A percentile compares a stretch with the other conserved stretches of the same genome.
Evolutionary conservation across 768 basidiomycete species (phyloP).

Genomic region (Paxillus involutus): DNA sequence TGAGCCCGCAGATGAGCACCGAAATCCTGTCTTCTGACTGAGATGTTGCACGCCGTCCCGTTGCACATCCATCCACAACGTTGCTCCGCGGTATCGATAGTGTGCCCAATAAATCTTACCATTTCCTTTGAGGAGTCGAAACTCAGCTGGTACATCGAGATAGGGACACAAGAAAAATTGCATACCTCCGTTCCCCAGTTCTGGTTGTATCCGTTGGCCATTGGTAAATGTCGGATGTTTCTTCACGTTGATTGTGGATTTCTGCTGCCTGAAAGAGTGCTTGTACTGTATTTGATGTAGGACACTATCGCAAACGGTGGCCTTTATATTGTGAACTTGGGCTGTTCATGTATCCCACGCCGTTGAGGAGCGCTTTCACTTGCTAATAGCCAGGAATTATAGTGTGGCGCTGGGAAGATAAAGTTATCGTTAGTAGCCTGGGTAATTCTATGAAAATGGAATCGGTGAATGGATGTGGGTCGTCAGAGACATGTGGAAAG

Average conservation of each 20-base stretch:
- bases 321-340: too few species aligned
- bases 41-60: neutral
- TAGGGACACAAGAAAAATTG: neutral
- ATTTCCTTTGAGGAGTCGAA: neutral
- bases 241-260: too few species aligned
- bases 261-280: neutral
- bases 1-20: neutral
- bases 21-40: neutral
- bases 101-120: neutral
- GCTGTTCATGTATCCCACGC: neutral
- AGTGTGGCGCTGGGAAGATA: neutral
- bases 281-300: neutral
- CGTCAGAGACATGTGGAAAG: neutral
- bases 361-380: neutral
- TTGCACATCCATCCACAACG: conserved; percentile 4
- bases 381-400: neutral
- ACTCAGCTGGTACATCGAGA: neutral
- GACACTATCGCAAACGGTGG: neutral
- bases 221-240: too few species aligned
- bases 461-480: neutral
- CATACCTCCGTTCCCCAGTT: conserved; percentile 6
- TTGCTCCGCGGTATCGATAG: neutral
- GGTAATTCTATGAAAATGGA: neutral
- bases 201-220: neutral
- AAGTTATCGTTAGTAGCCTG: neutral